phyloP scores from a whole-genome alignment of 371 early-diverging fungal species.

The Syncephalastrum racemosum region DNA sequence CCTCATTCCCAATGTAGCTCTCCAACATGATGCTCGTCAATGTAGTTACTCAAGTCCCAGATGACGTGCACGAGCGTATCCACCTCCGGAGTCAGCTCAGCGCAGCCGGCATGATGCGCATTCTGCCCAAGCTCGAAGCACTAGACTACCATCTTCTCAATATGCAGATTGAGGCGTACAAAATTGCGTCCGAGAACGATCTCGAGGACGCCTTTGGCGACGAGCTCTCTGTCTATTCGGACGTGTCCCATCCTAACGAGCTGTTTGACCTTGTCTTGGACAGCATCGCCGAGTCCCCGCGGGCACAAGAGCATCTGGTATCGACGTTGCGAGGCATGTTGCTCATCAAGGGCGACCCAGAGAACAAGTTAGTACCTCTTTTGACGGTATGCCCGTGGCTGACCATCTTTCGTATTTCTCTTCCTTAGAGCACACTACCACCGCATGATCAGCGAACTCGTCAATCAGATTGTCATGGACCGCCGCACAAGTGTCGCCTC shows the following conservation, averaged over 20 bases:
- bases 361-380: constrained; percentile 36
- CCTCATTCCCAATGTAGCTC: constrained; percentile 36
- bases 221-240: constrained; percentile 24
- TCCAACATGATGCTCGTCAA: constrained; percentile 84
- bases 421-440: constrained; percentile 62
- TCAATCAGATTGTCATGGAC: constrained; percentile 83
- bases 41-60: constrained; percentile 68
- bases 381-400: constrained; percentile 45
- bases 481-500: constrained; percentile 64
- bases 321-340: constrained; percentile 70
- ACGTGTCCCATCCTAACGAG: constrained; percentile 61
- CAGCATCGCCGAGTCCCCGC: constrained; percentile 59
- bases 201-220: constrained; percentile 26
- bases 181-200: constrained; percentile 72
- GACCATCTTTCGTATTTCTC: constrained; percentile 71
- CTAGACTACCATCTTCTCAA: constrained; percentile 68
- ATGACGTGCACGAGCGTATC: constrained; percentile 69
- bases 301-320: constrained; percentile 65
- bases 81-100: constrained; percentile 76
- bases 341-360: constrained; percentile 69
- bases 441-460: constrained; percentile 75
- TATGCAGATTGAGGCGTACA: constrained; percentile 70
- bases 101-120: constrained; percentile 58
- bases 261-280: constrained; percentile 67
- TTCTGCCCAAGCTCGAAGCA: constrained; percentile 61